Percentiles rank a stretch among this genome's conserved stretches.
These are phyloP conservation scores for Leccinum obscurum DNA, from an alignment of 768 basidiomycete species.

Conservation along the genomic window DNA sequence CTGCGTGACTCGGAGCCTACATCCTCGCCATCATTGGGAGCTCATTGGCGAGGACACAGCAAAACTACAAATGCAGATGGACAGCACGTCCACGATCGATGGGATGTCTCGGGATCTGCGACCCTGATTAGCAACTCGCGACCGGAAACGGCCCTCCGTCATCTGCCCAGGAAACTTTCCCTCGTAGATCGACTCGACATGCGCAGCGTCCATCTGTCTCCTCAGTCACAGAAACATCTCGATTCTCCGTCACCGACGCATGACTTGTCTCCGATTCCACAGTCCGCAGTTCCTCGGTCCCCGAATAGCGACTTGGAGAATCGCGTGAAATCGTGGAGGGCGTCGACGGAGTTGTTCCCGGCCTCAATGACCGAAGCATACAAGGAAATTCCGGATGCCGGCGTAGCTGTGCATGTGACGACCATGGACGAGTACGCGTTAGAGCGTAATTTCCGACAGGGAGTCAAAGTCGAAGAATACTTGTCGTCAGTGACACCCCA, in stretches of 20 bases:
- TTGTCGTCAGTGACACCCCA: constrained; percentile 65
- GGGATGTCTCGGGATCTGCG: constrained; percentile 27
- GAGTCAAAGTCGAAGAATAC: constrained; percentile 55
- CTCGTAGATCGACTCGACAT: constrained; percentile 64
- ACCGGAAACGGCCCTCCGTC: constrained; percentile 41
- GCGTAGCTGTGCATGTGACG: constrained; percentile 15
- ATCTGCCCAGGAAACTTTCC: constrained; percentile 66
- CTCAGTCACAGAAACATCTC: constrained; percentile 20
- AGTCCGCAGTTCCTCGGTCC: constrained; percentile 57
- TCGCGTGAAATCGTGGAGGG: constrained; percentile 68
- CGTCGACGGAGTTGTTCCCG: constrained; percentile 50
- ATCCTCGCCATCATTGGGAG: constrained; percentile 37
- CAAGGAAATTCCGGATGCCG: constrained; percentile 15
- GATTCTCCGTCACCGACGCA: constrained; percentile 27
- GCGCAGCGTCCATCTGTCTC: constrained; percentile 38
- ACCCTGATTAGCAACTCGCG: constrained; percentile 17
- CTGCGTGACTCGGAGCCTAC: constrained; percentile 44
- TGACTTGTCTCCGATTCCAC: constrained; percentile 58
- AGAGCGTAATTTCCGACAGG: constrained; percentile 4
- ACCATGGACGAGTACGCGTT: constrained; percentile 28
- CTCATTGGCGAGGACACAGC: constrained; percentile 54
- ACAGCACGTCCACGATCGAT: constrained; percentile 38
- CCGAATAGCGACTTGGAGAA: constrained; percentile 53
- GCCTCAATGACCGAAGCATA: constrained; percentile 43
- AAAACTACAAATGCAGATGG: constrained; percentile 45